Percentiles rank a stretch among this genome's conserved stretches.
Evolutionary conservation across 352 stramenopile genomes (phyloP).

Genomic region (Globisporangium middletonii): DNA sequence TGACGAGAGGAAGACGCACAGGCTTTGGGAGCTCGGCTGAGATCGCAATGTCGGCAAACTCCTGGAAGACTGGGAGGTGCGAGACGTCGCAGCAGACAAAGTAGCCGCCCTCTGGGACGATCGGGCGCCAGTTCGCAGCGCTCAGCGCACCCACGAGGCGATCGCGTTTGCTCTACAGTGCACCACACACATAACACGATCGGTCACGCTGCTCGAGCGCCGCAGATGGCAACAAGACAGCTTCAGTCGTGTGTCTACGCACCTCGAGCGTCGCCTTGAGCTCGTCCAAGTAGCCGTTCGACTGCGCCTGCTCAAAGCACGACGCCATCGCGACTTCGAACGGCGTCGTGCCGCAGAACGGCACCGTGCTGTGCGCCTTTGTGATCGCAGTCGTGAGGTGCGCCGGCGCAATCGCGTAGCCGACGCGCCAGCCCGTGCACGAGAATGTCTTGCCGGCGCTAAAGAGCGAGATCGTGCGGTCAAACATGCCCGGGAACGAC

Average conservation of each 20-base stretch:
- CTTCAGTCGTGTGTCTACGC: background rate
- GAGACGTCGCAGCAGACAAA: constrained; percentile 91
- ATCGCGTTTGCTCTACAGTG: constrained; percentile 56
- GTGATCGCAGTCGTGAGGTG: constrained; percentile 56
- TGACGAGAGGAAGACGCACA: constrained; percentile 19
- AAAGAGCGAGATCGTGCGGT: constrained; percentile 91
- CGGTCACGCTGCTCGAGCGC: background rate
- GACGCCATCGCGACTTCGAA: constrained; percentile 92
- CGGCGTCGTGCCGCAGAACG: constrained; percentile 94
- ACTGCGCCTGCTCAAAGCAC: constrained; percentile 83
- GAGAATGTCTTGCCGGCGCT: constrained; percentile 92
- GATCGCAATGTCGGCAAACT: constrained; percentile 56
- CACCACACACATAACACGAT: background rate
- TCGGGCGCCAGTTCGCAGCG: constrained; percentile 80
- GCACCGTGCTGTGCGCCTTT: constrained; percentile 77
- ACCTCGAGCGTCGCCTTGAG: constrained; percentile 56
- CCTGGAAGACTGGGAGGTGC: constrained; percentile 58
- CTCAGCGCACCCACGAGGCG: constrained; percentile 81
- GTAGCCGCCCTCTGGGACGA: constrained; percentile 92
- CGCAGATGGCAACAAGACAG: too few species aligned
- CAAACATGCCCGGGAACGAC: constrained; percentile 74
- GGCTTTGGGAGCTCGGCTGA: constrained; percentile 43
- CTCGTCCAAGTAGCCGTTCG: constrained; percentile 82
- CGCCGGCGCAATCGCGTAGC: constrained; percentile 65
- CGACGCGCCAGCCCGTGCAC: constrained; percentile 91